Evolutionary conservation across 192 early-diverging fungal genomes (phyloP).

Genomic region (Polychytrium aggregatum): DNA sequence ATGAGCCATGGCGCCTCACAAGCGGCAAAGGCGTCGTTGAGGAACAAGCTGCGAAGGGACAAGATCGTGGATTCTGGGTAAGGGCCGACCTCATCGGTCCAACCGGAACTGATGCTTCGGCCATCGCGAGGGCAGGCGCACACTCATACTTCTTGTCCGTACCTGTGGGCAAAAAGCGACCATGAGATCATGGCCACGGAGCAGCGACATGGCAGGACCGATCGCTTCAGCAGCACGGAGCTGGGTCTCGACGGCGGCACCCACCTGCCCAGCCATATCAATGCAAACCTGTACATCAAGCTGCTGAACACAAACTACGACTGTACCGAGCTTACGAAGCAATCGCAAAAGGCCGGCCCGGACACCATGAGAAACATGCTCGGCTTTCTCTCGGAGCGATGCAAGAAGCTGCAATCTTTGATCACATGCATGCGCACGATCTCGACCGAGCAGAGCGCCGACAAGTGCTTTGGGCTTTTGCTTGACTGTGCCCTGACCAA

Average conservation of each 20-base stretch:
- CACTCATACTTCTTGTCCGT: too few relatives aligned
- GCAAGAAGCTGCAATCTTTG: conserved; percentile 23
- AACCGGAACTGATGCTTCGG: too few relatives aligned
- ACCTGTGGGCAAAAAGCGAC: too few relatives aligned
- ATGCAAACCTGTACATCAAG: conserved; percentile 31
- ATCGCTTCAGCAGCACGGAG: neutral
- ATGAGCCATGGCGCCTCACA: too few relatives aligned
- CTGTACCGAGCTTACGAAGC: conserved; percentile 14
- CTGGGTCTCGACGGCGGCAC: too few relatives aligned
- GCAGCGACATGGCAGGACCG: neutral
- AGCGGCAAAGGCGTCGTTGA: too few relatives aligned
- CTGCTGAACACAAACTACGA: conserved; percentile 24
- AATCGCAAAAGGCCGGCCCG: conserved; percentile 8
- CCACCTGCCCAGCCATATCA: conserved; percentile 7
- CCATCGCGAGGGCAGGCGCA: too few relatives aligned
- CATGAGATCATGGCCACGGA: neutral
- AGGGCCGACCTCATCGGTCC: too few relatives aligned
- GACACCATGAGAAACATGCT: conserved; percentile 13
- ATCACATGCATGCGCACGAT: conserved; percentile 14
- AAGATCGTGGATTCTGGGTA: too few relatives aligned
- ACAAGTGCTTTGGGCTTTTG: conserved; percentile 8
- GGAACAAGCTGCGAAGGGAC: too few relatives aligned
- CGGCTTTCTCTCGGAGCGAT: conserved; percentile 17
- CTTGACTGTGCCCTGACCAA: conserved; percentile 10
- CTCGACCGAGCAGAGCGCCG: conserved; percentile 8